Base-by-base conservation (phyloP, 345 rosid species). In the Diplotaxis tenuifolia region DNA sequence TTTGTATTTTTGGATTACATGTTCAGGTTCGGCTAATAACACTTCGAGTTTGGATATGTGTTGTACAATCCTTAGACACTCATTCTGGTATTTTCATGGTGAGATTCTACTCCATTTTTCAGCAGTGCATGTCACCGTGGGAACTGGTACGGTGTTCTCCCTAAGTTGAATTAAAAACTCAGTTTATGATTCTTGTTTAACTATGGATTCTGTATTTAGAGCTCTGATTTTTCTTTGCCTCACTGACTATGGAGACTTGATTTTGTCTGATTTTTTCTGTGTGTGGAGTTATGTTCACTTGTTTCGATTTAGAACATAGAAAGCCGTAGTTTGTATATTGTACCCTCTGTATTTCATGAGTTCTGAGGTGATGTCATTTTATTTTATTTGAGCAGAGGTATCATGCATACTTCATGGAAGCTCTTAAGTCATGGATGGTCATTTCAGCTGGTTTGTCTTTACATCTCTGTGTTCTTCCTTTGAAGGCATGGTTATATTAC, bases 371-470 rank as follows among this genome's bases (percentile, higher is more conserved):
- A 8, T 74, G 62, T 20, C 31, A 12, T 23, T 75, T 67, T n/a
- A n/a, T n/a, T 28, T 20, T n/a, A n/a, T 52, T 34, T 42, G 71
- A 65, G 72, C 90, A 95, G 99, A 82, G 87, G 40, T 83, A 84
- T 83, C 89, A 92, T 83, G 99, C 97, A 65, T 95, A 95, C 86
- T 95, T 95, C 84, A 86, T 87, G 91, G 96, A 95, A 38, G 96
- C 92, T 52, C 74, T 89, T 45, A 77, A 80, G 49, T 88, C 96
- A 4, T 84, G 88, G 96, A 82, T 82, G 73, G 79, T 95, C 67
- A 84, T 95, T 78, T 71, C 67, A 68, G 96, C 99, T 85, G 98
- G 97, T 95, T 56, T 36, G 50, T 66, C 82, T 60, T n/a, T 61
- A n/a, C 12, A 16, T 50, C 74, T 50, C 0, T 50, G 3, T 50